These are phyloP conservation scores for Acanthamoeba polyphaga DNA, from an alignment of 208 protist genomes.

Conservation along the genomic window DNA sequence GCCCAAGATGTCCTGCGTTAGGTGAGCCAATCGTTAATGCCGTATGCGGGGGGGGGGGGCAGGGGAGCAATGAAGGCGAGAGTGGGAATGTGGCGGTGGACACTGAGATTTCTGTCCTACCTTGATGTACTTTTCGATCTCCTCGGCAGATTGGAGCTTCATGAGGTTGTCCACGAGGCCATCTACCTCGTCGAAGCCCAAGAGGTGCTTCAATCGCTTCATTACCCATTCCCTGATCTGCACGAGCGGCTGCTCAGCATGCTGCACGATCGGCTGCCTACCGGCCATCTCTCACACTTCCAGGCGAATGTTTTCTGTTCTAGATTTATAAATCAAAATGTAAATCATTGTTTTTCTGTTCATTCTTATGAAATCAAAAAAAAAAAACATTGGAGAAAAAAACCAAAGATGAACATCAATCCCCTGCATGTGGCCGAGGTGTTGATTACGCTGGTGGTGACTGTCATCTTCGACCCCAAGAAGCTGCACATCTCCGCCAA, in stretches of 20 bases:
- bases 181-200: slow-evolving; percentile 64
- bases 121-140: slow-evolving; percentile 44
- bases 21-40: background rate
- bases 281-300: background rate
- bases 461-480: slow-evolving; percentile 47
- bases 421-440: slow-evolving; percentile 20
- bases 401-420: background rate
- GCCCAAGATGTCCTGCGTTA: slow-evolving; percentile 14
- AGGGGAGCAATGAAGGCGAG: background rate
- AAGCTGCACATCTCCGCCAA: slow-evolving; percentile 37
- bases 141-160: slow-evolving; percentile 12
- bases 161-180: slow-evolving; percentile 54
- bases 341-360: no score
- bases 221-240: slow-evolving; percentile 43
- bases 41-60: background rate
- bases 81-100: background rate
- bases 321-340: no score
- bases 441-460: background rate
- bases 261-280: background rate
- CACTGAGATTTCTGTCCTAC: background rate
- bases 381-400: background rate
- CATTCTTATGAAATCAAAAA: no score
- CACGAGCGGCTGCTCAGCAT: slow-evolving; percentile 52
- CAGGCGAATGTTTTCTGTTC: no score
- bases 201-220: slow-evolving; percentile 47